Base-by-base conservation (phyloP, 1,139 yeast genomes). In the Geotrichum australiense region DNA sequence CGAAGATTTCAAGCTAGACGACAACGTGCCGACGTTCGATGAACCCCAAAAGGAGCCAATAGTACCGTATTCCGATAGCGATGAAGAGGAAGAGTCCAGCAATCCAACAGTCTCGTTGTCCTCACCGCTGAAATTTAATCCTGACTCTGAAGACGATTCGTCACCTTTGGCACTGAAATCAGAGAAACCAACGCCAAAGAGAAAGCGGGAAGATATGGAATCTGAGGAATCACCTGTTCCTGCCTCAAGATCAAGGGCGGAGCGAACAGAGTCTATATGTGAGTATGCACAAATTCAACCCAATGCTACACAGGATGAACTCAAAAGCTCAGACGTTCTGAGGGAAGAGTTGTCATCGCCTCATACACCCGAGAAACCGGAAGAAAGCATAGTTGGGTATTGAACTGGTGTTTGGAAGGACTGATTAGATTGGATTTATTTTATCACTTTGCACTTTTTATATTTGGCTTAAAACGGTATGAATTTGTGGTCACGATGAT, bases 1-100 rank as follows among this genome's bases (percentile, higher is more conserved):
- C n/a, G 28, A 37, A 7, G 21, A 20, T 8, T 21, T 22, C 11
- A 30, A 22, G 10, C 11, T 21, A 6, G 34, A 37, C 14, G 26
- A 20, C 8, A 26, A 22, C 5, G 14, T 5, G 6, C 6, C 11
- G 11, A 25, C n/a, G 20, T 39, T n/a, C 23, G 25, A 21, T n/a
- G 10, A 23, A 21, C 6, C 5, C n/a, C 11, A 18, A 14, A 31
- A 5, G 18, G 24, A 20, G 14, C 28, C 43, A 14, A 20, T 40
- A 4, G 43, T 40, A 10, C 43, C 43, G 2, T 40, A 40, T 19
- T 21, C 31, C 14, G 43, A 35, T 12, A 40, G 43, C 23, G 43
- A 40, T 19, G 43, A 40, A 22, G 43, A 40, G 8, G 42, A 39
- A 20, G 42, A 37, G 12, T 22, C 25, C 25, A 22, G 25, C 25